These are phyloP conservation scores for Vararia minispora DNA, from an alignment of 768 basidiomycete genomes.

Conservation along the genomic window DNA sequence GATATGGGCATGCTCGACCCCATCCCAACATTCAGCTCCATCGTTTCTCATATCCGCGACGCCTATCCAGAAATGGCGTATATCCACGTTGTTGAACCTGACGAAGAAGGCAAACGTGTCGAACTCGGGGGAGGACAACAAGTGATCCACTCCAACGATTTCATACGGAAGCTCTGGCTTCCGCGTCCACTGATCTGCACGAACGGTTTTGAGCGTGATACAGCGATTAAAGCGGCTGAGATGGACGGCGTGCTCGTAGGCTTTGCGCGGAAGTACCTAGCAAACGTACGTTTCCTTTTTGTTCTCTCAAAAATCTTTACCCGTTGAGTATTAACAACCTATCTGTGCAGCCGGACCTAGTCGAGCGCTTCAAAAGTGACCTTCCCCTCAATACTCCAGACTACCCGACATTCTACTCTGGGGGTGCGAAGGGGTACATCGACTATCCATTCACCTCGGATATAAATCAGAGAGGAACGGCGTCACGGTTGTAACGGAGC, in stretches of 20 bases:
- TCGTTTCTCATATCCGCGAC: constrained; percentile 17
- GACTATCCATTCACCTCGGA: too few species aligned
- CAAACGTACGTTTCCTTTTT: constrained; percentile 18
- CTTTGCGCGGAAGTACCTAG: constrained; percentile 18
- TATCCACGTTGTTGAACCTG: constrained; percentile 23
- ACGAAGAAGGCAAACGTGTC: background rate
- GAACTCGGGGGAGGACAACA: too few species aligned
- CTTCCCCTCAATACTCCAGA: constrained; percentile 11
- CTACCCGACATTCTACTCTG: constrained; percentile 11
- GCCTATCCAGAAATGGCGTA: constrained; percentile 24
- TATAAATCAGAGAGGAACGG: too few species aligned
- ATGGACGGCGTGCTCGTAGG: constrained; percentile 17
- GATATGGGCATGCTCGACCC: constrained; percentile 17
- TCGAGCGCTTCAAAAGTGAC: constrained; percentile 5
- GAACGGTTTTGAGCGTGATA: constrained; percentile 16
- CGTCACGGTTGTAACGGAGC: too few species aligned
- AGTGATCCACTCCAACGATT: constrained; percentile 12
- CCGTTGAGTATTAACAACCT: too few species aligned
- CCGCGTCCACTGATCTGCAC: constrained; percentile 16
- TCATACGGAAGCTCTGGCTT: constrained; percentile 15
- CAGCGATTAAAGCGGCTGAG: constrained; percentile 14
- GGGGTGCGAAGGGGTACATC: constrained; percentile 4
- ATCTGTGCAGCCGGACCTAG: constrained; percentile 16
- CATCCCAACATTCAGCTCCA: constrained; percentile 18
- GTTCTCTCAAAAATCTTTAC: too few species aligned